Percentiles rank a stretch among this genome's conserved stretches.
phyloP scores from a whole-genome alignment of 805 yeast species.

The Saturnispora diversa region DNA sequence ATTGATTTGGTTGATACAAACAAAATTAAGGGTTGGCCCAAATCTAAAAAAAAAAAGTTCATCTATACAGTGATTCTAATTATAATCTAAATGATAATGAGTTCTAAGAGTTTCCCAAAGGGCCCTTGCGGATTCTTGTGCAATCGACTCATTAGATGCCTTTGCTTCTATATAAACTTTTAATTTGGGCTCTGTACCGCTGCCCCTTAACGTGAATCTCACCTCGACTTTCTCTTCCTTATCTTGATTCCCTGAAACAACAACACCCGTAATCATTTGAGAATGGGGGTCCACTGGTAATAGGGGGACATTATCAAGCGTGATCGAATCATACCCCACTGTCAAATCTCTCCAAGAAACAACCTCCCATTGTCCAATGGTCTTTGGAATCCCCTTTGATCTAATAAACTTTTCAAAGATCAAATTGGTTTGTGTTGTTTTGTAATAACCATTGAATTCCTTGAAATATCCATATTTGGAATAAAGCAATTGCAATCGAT shows the following conservation, averaged over 20 bases:
- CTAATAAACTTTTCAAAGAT: slow-evolving; percentile 46
- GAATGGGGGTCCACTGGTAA: slow-evolving; percentile 66
- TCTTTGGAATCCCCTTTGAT: slow-evolving; percentile 31
- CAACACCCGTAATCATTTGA: slow-evolving; percentile 83
- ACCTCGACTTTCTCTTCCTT: slow-evolving; percentile 12
- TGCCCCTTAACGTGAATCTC: slow-evolving; percentile 81
- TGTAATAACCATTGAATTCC: slow-evolving; percentile 82
- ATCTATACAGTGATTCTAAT: not conserved
- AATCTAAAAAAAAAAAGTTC: not conserved
- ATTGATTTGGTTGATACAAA: too few species aligned
- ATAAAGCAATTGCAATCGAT: slow-evolving; percentile 51
- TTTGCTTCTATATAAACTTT: slow-evolving; percentile 84
- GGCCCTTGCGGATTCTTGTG: slow-evolving; percentile 43
- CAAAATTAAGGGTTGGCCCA: too few species aligned
- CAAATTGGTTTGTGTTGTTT: slow-evolving; percentile 42
- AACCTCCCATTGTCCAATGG: slow-evolving; percentile 53
- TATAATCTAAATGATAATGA: not conserved
- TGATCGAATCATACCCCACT: slow-evolving; percentile 65
- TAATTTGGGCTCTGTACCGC: slow-evolving; percentile 94
- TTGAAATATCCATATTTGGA: slow-evolving; percentile 69
- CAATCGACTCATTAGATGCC: slow-evolving; percentile 38
- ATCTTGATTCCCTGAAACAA: too few species aligned
- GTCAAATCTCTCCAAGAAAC: slow-evolving; percentile 78
- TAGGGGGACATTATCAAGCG: slow-evolving; percentile 46
- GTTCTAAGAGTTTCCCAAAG: slow-evolving; percentile 57